Evolutionary conservation across 2,329 filamentous ascomycete genomes (phyloP), one percentile per base, ranked within the genome.

Genomic region (Incumbomyces delicatus): DNA sequence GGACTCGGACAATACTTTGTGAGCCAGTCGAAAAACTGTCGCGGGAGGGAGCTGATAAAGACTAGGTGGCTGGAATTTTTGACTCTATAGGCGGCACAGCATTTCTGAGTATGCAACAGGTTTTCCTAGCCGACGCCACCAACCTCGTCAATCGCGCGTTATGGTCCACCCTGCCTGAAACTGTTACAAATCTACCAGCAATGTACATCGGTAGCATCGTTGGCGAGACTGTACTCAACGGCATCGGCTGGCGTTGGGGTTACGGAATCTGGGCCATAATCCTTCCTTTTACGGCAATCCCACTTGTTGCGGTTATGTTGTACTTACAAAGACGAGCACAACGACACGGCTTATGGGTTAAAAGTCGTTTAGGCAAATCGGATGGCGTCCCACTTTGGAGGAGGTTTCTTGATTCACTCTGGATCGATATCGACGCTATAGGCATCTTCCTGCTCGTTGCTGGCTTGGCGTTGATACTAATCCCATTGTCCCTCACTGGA

Each of bases 41-140:
- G 63, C 2, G 63, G 74, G 1, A 63, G 58, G 35, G 65, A 67
- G 40, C 64, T 80, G 6, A 58, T 70, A 34, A 62, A 66, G 1
- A 81, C 4, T 35, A 79, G 47, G 67, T 70, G 14, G 75, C 70
- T 3, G 78, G 78, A 20, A 73, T 80, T 35, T 60, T 81, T 31
- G 80, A 80, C 60, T 76, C 71, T 67, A 66, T 82, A 29, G 80
- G 80, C 38, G 81, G 78, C 57, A 81, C 78, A n/a, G 70, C 70
- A 53, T 66, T 81, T 27, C 66, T 78, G n/a, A 63, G 82, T 10
- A 66, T 83, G 1, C 68, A 81, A 17, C 77, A 83, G 60, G 75
- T 83, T 54, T 70, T 83, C 49, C 66, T 83, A 32, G 78, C 71
- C 34, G 80, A 83, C 53, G 69, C 78, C 17, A 80, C 78, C 1